These are phyloP conservation scores for Geotrichum bryndzae DNA, from an alignment of 1,139 yeast genomes.

Conservation along the genomic window DNA sequence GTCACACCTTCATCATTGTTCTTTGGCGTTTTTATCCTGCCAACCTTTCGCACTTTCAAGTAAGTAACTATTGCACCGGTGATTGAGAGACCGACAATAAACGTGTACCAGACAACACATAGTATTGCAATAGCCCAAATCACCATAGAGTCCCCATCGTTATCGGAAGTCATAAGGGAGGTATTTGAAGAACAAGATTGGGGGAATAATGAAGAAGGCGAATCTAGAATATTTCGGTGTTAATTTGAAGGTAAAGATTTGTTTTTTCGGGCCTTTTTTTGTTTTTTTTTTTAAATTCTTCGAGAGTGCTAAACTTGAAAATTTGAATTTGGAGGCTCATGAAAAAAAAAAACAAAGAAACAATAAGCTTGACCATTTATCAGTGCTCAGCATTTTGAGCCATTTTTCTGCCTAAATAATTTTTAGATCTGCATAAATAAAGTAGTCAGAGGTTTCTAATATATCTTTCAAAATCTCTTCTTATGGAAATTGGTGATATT, in stretches of 20 bases:
- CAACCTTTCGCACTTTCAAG: background rate
- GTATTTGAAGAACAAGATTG: background rate
- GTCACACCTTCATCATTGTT: slow-evolving; percentile 50
- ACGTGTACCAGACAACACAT: slow-evolving; percentile 22
- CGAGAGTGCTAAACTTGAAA: background rate
- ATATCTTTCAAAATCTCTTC: too few relatives aligned
- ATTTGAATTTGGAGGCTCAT: background rate
- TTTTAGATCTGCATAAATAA: background rate
- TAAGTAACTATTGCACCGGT: slow-evolving; percentile 18
- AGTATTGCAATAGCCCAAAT: background rate
- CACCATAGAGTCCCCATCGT: background rate
- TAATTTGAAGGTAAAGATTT: background rate
- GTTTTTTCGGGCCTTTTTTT: background rate
- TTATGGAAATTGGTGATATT: too few relatives aligned
- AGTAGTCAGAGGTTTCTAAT: background rate
- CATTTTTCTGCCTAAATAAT: background rate
- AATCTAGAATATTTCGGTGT: background rate
- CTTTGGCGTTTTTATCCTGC: background rate
- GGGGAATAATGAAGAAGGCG: background rate
- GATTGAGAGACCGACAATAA: slow-evolving; percentile 20
- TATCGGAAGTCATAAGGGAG: background rate
- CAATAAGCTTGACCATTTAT: background rate
- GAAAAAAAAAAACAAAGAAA: background rate
- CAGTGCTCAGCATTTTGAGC: background rate
- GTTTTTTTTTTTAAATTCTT: background rate